Conservation (phyloP, 352 stramenopile genomes). For the Globisporangium viniferum region DNA sequence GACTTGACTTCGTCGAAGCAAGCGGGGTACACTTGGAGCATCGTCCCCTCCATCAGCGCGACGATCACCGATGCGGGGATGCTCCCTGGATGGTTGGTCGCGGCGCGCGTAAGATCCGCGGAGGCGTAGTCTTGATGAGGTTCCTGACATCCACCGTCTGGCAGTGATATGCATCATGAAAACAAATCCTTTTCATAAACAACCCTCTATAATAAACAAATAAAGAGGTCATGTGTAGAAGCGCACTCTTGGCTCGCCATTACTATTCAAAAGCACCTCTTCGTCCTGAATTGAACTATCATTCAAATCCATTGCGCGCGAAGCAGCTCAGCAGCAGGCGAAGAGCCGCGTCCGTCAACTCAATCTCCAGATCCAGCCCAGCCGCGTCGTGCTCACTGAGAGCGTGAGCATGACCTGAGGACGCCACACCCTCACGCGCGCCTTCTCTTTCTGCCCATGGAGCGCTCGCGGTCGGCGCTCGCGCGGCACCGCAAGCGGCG, state of each 20-base stretch:
- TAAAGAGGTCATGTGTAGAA: not conserved
- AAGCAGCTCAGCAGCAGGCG: not conserved
- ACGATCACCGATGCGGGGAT: too few species aligned
- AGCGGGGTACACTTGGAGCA: too few species aligned
- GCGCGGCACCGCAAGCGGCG: slow-evolving; percentile 56
- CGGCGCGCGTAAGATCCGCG: too few species aligned
- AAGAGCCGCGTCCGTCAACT: not conserved
- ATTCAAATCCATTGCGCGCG: not conserved
- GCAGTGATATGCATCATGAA: too few species aligned
- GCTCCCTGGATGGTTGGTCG: too few species aligned
- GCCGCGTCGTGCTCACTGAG: not conserved
- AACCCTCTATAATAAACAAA: not conserved
- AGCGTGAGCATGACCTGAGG: not conserved
- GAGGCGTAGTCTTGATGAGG: too few species aligned
- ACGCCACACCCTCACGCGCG: not conserved
- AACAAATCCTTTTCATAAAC: too few species aligned
- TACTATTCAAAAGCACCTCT: not conserved
- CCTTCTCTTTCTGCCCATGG: slow-evolving; percentile 19
- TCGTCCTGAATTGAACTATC: not conserved
- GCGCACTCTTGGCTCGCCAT: not conserved
- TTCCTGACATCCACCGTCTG: too few species aligned
- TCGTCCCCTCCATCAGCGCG: too few species aligned
- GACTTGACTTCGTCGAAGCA: too few species aligned
- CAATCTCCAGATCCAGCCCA: not conserved
- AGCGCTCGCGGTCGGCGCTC: slow-evolving; percentile 43